phyloP scores from a whole-genome alignment of 1,284 basidiomycete species.

The Irpex rosettiformis region DNA sequence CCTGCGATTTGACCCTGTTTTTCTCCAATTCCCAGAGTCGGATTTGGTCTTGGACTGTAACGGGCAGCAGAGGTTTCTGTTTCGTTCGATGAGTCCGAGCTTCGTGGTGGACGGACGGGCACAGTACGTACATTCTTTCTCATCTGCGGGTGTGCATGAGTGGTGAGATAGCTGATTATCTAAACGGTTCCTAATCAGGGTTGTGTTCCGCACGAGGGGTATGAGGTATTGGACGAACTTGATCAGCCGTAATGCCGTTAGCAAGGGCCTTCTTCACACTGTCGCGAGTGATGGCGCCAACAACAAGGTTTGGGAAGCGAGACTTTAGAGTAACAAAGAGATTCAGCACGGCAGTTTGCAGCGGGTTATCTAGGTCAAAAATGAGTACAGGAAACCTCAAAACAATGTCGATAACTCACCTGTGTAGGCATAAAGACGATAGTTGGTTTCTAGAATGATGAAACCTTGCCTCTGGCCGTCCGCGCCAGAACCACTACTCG shows the following conservation, averaged over 20 bases:
- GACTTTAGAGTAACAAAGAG: constrained; percentile 92
- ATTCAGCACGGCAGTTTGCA: constrained; percentile 95
- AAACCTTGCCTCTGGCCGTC: constrained; percentile 76
- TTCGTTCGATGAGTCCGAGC: not conserved
- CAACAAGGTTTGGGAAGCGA: constrained; percentile 94
- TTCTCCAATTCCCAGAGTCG: constrained; percentile 97
- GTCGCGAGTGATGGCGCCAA: constrained; percentile 92
- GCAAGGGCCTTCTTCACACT: constrained; percentile 92
- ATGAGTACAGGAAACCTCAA: constrained; percentile 12
- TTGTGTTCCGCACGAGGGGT: not conserved
- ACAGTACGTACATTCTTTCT: constrained; percentile 72
- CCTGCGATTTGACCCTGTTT: constrained; percentile 84
- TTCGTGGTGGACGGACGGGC: not conserved
- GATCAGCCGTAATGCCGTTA: constrained; percentile 96
- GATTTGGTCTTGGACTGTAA: constrained; percentile 98
- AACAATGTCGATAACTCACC: constrained; percentile 44
- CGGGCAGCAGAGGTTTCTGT: constrained; percentile 86
- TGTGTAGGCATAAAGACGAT: constrained; percentile 97
- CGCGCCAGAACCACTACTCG: constrained; percentile 53
- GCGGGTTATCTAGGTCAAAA: constrained; percentile 71
- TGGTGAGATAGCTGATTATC: constrained; percentile 94
- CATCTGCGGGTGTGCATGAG: constrained; percentile 98
- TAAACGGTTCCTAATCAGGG: constrained; percentile 27
- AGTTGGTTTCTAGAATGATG: constrained; percentile 97
- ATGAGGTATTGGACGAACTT: constrained; percentile 49